Percentiles rank a stretch among this genome's conserved stretches.
These are phyloP conservation scores for Chlorophyllum brunneum DNA, from an alignment of 768 basidiomycete species.

Conservation along the genomic window DNA sequence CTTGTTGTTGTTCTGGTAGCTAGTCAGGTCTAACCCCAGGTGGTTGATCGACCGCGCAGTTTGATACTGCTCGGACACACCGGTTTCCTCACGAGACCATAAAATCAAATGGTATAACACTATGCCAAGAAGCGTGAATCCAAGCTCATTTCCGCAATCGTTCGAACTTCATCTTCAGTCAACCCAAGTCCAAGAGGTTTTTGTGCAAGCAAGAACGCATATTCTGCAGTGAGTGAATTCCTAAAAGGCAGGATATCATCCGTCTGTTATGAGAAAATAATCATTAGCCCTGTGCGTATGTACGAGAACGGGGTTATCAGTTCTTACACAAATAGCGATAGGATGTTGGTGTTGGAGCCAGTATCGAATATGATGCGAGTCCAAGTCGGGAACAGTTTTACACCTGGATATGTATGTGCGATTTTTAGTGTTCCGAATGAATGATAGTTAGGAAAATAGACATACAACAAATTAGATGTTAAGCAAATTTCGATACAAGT, in stretches of 20 bases:
- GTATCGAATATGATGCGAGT: conserved; percentile 69
- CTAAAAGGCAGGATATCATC: conserved; percentile 80
- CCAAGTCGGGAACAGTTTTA: conserved; percentile 62
- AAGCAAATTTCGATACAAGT: conserved; percentile 79
- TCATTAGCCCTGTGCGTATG: not conserved
- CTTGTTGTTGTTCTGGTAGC: no score
- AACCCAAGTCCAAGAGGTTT: conserved; percentile 74
- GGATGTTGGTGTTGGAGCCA: conserved; percentile 65
- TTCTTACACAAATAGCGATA: conserved; percentile 74
- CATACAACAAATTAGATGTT: conserved; percentile 72
- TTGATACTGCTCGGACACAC: no score
- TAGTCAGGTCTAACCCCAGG: no score
- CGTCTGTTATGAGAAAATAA: conserved; percentile 43
- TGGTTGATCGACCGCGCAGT: no score
- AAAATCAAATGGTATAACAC: no score
- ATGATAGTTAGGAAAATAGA: conserved; percentile 2
- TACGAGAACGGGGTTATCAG: conserved; percentile 8
- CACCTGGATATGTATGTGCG: conserved; percentile 44
- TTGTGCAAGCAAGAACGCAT: conserved; percentile 71
- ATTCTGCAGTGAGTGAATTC: conserved; percentile 71
- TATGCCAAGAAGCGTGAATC: conserved; percentile 31
- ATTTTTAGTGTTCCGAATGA: not conserved
- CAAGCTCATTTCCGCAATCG: conserved; percentile 62
- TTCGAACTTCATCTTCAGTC: conserved; percentile 48
- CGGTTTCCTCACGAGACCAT: no score